Conservation (phyloP, 2,329 filamentous ascomycete species). For the Sarocladium oryzae region DNA sequence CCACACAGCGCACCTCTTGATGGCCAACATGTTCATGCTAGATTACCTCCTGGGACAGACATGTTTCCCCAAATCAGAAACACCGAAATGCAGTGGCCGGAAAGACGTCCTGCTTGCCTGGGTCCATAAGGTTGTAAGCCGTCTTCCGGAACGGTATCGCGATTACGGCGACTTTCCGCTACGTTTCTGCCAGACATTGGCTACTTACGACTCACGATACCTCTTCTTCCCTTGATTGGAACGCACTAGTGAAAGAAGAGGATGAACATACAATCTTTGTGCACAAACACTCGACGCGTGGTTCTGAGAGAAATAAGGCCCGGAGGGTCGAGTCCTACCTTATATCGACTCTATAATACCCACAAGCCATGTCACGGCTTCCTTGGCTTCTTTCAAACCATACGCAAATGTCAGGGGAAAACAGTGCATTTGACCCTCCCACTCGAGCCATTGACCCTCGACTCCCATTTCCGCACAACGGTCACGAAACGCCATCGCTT, state of each 20-base stretch:
- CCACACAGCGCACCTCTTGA: constrained; percentile 25
- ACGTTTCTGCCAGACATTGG: constrained; percentile 18
- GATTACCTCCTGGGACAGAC: constrained; percentile 21
- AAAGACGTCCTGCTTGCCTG: constrained; percentile 20
- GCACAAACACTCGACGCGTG: too few relatives aligned
- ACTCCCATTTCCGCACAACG: constrained; percentile 36
- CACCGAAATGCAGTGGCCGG: constrained; percentile 17
- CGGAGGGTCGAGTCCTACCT: background rate
- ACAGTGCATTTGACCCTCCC: constrained; percentile 56
- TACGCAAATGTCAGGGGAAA: constrained; percentile 46
- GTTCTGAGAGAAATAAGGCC: too few relatives aligned
- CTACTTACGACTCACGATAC: constrained; percentile 18
- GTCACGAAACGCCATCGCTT: constrained; percentile 41
- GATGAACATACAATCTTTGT: too few relatives aligned
- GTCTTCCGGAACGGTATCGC: constrained; percentile 15
- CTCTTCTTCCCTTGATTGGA: constrained; percentile 19
- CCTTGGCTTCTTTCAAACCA: constrained; percentile 37
- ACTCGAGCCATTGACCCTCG: constrained; percentile 48
- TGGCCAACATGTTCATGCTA: constrained; percentile 30
- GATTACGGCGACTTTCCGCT: constrained; percentile 17
- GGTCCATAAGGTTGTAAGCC: constrained; percentile 15
- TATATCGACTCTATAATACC: constrained; percentile 3
- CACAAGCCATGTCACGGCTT: constrained; percentile 33
- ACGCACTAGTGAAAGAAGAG: background rate
- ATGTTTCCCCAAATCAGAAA: constrained; percentile 16